A percentile compares a stretch with the other conserved stretches of the same genome.
These are phyloP conservation scores for Saccharomycopsis guyanensis DNA, from an alignment of 805 yeast species.

Conservation along the genomic window DNA sequence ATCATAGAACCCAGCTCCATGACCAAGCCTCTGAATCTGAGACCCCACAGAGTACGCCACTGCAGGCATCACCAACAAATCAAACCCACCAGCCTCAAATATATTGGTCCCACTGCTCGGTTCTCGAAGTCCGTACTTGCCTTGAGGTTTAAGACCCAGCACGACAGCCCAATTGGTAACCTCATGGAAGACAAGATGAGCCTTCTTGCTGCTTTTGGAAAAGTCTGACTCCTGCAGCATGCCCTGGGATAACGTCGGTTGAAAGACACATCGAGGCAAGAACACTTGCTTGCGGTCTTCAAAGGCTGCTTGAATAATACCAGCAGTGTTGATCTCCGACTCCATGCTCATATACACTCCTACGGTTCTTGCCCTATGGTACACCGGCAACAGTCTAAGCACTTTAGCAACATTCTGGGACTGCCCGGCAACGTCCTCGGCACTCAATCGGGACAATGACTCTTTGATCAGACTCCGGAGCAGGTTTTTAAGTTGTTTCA, in stretches of 20 bases:
- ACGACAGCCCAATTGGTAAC: conserved; percentile 39
- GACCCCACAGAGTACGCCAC: conserved; percentile 55
- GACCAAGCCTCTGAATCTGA: conserved; percentile 60
- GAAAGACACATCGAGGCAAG: conserved; percentile 45
- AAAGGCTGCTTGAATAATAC: conserved; percentile 47
- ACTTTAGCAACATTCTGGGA: conserved; percentile 4
- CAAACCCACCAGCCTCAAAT: conserved; percentile 38
- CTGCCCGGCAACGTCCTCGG: background rate
- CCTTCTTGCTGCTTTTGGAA: conserved; percentile 10
- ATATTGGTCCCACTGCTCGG: conserved; percentile 38
- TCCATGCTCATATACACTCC: conserved; percentile 80
- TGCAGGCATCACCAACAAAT: conserved; percentile 76
- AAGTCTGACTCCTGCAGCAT: conserved; percentile 10
- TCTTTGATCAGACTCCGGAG: too few relatives aligned
- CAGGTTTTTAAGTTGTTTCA: too few relatives aligned
- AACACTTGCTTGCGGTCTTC: conserved; percentile 42
- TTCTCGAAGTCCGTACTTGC: conserved; percentile 60
- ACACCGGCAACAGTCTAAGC: conserved; percentile 27
- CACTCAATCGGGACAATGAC: background rate
- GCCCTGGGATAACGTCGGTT: conserved; percentile 31
- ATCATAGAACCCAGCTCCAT: conserved; percentile 92
- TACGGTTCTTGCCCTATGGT: conserved; percentile 38
- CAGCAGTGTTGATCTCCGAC: conserved; percentile 58
- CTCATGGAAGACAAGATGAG: conserved; percentile 46
- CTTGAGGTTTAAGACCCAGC: conserved; percentile 48